Conservation (phyloP, 192 early-diverging fungal species). For the Coemansia sp. region DNA sequence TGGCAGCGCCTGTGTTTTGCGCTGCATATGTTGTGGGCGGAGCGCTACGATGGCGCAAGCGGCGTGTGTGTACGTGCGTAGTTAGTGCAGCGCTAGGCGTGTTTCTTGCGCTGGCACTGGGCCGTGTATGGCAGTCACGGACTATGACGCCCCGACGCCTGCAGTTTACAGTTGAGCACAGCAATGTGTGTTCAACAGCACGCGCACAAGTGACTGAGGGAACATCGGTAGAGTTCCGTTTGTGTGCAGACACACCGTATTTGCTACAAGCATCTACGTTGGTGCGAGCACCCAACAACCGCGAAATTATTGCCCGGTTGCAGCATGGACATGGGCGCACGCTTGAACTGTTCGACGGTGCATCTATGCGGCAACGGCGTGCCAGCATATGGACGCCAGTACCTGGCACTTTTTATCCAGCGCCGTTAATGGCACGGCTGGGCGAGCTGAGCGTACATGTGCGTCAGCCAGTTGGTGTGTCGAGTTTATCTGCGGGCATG, state of each 20-base stretch:
- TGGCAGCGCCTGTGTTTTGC: constrained; percentile 10
- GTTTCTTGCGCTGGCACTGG: constrained; percentile 13
- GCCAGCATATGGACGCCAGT: constrained; percentile 35
- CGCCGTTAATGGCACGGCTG: constrained; percentile 30
- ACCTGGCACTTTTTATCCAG: constrained; percentile 44
- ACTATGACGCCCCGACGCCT: constrained; percentile 2
- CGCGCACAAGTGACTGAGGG: constrained; percentile 4
- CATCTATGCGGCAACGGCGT: constrained; percentile 12
- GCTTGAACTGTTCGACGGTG: constrained; percentile 39
- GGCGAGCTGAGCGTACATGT: constrained; percentile 23
- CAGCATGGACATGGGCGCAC: background rate
- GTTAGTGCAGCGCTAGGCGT: constrained; percentile 14
- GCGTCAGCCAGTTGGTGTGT: constrained; percentile 39
- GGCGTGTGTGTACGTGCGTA: background rate
- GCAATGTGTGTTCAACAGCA: constrained; percentile 27
- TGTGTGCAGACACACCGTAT: constrained; percentile 28
- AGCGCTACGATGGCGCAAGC: constrained; percentile 17
- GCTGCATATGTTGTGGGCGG: constrained; percentile 14
- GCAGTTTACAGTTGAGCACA: constrained; percentile 5
- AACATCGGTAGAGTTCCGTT: constrained; percentile 11
- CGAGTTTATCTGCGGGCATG: constrained; percentile 14
- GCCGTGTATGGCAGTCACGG: constrained; percentile 38
- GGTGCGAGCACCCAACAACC: constrained; percentile 17
- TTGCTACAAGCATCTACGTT: constrained; percentile 15
- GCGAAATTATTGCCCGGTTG: constrained; percentile 40